A percentile compares a stretch with the other conserved stretches of the same genome.
Evolutionary conservation across 169 alveolate genomes (phyloP).

Genomic region (Cyclospora cayetanensis): DNA sequence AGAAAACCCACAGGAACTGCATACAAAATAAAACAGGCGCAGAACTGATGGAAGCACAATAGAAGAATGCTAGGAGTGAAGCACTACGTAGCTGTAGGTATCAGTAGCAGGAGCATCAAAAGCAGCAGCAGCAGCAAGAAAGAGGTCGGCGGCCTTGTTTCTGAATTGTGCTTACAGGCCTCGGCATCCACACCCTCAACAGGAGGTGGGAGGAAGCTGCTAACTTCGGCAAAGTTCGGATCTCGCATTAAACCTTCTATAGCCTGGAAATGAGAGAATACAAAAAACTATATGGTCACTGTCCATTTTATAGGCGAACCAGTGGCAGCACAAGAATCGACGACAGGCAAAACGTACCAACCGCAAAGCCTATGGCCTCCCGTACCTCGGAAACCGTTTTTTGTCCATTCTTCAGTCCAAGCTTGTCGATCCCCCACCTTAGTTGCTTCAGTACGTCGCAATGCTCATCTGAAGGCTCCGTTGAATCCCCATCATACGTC

Average conservation of each 20-base stretch:
- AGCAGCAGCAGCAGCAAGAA: too few relatives aligned
- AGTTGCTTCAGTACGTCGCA: conserved; percentile 7
- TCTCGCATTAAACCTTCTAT: background rate
- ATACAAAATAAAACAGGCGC: background rate
- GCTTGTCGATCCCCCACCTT: conserved; percentile 32
- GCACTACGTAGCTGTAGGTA: too few relatives aligned
- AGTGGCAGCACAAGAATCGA: too few relatives aligned
- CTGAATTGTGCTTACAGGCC: conserved; percentile 26
- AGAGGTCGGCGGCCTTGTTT: too few relatives aligned
- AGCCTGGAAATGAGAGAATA: background rate
- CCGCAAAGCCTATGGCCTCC: background rate
- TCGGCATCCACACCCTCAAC: conserved; percentile 34
- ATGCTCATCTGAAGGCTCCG: conserved; percentile 2
- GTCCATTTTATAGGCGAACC: too few relatives aligned
- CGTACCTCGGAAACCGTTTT: conserved; percentile 4
- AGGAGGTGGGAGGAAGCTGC: conserved; percentile 50
- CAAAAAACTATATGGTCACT: background rate
- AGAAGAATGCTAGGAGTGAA: too few relatives aligned
- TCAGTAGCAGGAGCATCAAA: too few relatives aligned
- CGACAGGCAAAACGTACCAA: background rate
- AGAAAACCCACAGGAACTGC: conserved; percentile 62
- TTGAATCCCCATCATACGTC: background rate
- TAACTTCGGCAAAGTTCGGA: conserved; percentile 42
- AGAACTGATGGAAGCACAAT: too few relatives aligned
- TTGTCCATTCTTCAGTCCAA: conserved; percentile 45